Evolutionary conservation across 441 rosid species (phyloP), one percentile per base, ranked within the genome.

Genomic region (Gossypium schwendimanii): DNA sequence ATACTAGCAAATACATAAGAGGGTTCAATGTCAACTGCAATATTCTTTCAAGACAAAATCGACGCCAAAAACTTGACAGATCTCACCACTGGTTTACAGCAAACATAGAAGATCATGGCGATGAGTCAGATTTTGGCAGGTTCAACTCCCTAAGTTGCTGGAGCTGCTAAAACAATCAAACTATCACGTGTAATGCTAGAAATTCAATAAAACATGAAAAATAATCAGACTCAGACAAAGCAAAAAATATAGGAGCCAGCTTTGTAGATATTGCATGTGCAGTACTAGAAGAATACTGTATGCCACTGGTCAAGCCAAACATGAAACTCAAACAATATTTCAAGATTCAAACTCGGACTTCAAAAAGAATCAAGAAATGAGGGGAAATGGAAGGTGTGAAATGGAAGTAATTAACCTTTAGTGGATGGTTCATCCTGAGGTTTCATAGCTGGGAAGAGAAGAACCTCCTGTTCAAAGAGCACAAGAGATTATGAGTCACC

Each of bases 371-470:
- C 6, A 58, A 2, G 24, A 69, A 4, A 7, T 31, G 21, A 69
- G 5, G 14, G 20, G 41, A 20, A 18, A 20, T 18, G 20, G 21
- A 55, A 0, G 10, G 18, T 17, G 49, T 8, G 6, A 36, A 36
- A n/a, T 17, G 1, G 7, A 47, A 69, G 6, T 23, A 21, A 61
- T 39, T 86, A 89, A 87, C 93, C 92, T 88, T 80, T 85, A 6
- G 80, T 74, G 3, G 90, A 57, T 24, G 86, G 84, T 21, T 90
- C 93, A 10, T 89, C 97, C 63, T 89, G 97, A 64, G 93, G 97
- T 78, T 86, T 89, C 97, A 91, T 89, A 14, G 89, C 84, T 6
- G 90, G 88, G 81, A 86, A 88, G 75, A 85, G 84, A 54, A 91
- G 79, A 39, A 91, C 96, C 80, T 92, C 97, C 94, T 90, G 86